These are phyloP conservation scores for Amanita fuliginea DNA, from an alignment of 768 basidiomycete species.

Conservation along the genomic window DNA sequence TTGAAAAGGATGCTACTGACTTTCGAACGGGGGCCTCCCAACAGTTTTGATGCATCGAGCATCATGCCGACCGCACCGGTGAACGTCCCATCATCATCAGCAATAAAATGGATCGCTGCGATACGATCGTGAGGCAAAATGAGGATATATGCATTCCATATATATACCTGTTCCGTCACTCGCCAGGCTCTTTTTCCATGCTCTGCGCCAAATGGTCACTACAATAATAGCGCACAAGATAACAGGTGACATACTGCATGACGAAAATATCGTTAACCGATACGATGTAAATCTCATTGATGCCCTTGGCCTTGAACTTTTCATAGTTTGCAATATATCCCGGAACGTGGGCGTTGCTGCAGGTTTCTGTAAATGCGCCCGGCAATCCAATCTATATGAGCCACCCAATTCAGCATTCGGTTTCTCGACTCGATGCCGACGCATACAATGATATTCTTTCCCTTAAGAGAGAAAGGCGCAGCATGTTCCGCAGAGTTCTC, in stretches of 20 bases:
- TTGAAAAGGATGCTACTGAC: constrained; percentile 18
- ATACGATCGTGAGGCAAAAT: constrained; percentile 1
- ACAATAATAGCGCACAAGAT: not conserved
- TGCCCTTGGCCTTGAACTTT: too few species aligned
- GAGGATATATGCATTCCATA: not conserved
- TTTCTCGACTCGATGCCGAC: not conserved
- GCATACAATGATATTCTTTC: constrained; percentile 59
- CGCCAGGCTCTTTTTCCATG: constrained; percentile 51
- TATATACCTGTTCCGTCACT: constrained; percentile 15
- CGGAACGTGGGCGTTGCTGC: too few species aligned
- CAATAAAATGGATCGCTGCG: constrained; percentile 47
- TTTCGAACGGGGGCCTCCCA: constrained; percentile 63
- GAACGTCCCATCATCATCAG: constrained; percentile 51
- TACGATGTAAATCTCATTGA: constrained; percentile 68
- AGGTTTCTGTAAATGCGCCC: constrained; percentile 69
- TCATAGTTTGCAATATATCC: too few species aligned
- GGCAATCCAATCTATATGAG: constrained; percentile 68
- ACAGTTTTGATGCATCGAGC: constrained; percentile 23
- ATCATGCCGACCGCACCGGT: too few species aligned
- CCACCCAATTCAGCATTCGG: not conserved
- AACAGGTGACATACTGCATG: constrained; percentile 30
- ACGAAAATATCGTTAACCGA: constrained; percentile 77
- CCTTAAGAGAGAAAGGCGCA: constrained; percentile 32
- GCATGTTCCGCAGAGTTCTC: constrained; percentile 39
- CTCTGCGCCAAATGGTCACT: constrained; percentile 23